Base-by-base conservation (phyloP, 257 asterid genomes). In the Cruciata laevipes region DNA sequence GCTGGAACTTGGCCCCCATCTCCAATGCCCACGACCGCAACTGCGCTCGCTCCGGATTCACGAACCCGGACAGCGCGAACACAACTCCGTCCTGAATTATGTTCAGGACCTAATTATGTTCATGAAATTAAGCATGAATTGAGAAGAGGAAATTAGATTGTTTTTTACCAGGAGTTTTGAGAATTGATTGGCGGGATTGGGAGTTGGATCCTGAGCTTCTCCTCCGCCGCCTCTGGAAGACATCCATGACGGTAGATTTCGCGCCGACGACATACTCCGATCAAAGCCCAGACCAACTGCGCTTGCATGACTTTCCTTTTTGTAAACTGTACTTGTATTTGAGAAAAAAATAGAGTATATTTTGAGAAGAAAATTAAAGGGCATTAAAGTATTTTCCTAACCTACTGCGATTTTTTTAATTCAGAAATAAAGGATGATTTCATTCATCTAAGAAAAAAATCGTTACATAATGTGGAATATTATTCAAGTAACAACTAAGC, bases 241-340 rank as follows among this genome's bases (percentile, higher is more conserved):
- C 96, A 87, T 87, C 98, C 98, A 91, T 33, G 98, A 89, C 20
- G 98, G 98, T 64, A 89, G 76, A 84, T 82, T 89, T 68, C 96
- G 86, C 35, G 64, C 17, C 64, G 63, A 59, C n/a, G 63, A 59
- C 63, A 59, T 59, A 25, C 37, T 59, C 20, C 2, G 40, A 37
- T 37, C 42, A 37, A 37, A 37, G 3, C 13, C 16, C 21, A 47
- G 5, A 47, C 55, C 20, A 17, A 47, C 55, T 47, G n/a, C n/a
- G 16, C 55, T 44, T 14, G 53, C 53, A 44, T 44, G n/a, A 44
- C 18, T 47, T 47, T 47, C 20, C 16, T 47, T 17, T 47, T 4
- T 3, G 1, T 47, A 14, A n/a, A n/a, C n/a, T n/a, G n/a, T n/a
- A n/a, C n/a, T n/a, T n/a, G n/a, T 47, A 47, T 47, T 16, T 47